Evolutionary conservation across 495 filamentous ascomycete genomes (phyloP).

Genomic region (Xylaria curta): DNA sequence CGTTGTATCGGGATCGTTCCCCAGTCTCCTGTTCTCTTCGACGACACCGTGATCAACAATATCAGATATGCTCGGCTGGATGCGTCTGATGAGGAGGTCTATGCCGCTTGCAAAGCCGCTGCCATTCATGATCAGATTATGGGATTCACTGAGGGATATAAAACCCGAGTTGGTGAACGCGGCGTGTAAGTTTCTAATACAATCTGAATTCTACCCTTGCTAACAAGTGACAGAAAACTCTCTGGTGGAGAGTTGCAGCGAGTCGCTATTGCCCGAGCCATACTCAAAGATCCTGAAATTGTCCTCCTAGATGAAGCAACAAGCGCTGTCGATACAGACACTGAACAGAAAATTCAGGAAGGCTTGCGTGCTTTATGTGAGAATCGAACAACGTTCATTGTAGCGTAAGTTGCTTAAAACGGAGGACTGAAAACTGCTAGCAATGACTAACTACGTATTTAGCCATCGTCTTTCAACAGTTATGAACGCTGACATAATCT

Average conservation of each 20-base stretch:
- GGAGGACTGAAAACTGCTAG: not conserved
- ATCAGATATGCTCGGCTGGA: constrained; percentile 69
- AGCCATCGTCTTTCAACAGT: constrained; percentile 73
- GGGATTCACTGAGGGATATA: constrained; percentile 68
- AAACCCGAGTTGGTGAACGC: constrained; percentile 66
- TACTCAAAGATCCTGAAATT: constrained; percentile 60
- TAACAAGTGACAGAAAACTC: constrained; percentile 54
- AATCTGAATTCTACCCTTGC: not conserved
- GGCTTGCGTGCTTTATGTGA: constrained; percentile 64
- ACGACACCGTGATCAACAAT: constrained; percentile 76
- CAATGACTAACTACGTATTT: constrained; percentile 27
- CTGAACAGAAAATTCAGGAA: constrained; percentile 74
- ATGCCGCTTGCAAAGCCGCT: constrained; percentile 72
- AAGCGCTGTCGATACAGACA: constrained; percentile 68
- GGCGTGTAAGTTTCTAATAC: constrained; percentile 52
- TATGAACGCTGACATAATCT: constrained; percentile 71
- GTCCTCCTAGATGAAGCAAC: constrained; percentile 65
- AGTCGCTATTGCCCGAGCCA: constrained; percentile 74
- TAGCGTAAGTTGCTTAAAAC: constrained; percentile 57
- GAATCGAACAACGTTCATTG: constrained; percentile 66
- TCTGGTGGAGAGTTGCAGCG: constrained; percentile 79
- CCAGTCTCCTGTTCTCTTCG: constrained; percentile 72
- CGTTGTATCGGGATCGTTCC: constrained; percentile 75
- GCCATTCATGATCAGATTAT: constrained; percentile 73
- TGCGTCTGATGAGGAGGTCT: constrained; percentile 68